phyloP scores from a whole-genome alignment of 2,329 filamentous ascomycete species.

The Xylariaceae sp. region DNA sequence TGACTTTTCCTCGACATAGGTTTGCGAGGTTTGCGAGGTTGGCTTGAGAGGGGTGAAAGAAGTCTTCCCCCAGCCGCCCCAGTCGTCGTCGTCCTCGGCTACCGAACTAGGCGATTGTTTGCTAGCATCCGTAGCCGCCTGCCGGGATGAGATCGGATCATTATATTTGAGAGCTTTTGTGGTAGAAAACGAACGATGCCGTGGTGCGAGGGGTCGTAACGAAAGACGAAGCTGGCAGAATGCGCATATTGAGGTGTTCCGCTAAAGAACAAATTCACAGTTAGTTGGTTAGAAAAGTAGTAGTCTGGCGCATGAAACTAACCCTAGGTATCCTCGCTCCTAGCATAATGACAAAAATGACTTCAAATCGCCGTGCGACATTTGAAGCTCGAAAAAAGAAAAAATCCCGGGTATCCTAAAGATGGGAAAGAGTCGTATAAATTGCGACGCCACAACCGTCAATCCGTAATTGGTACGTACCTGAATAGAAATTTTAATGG shows the following conservation, averaged over 20 bases:
- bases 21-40: too few relatives aligned
- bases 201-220: slow-evolving; percentile 16
- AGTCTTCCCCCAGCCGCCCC: slow-evolving; percentile 19
- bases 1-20: neutral
- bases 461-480: slow-evolving; percentile 3
- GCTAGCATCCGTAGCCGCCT: neutral
- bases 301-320: neutral
- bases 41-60: too few relatives aligned
- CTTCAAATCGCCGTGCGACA: slow-evolving; percentile 23
- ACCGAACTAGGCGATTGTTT: neutral
- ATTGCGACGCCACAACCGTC: slow-evolving; percentile 7
- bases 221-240: slow-evolving; percentile 35
- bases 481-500: slow-evolving; percentile 15
- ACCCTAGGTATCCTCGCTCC: slow-evolving; percentile 36
- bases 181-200: slow-evolving; percentile 22
- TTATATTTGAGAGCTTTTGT: slow-evolving; percentile 15
- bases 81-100: slow-evolving; percentile 12
- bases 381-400: slow-evolving; percentile 23
- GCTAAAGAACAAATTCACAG: slow-evolving; percentile 19
- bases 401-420: neutral
- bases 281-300: slow-evolving; percentile 9
- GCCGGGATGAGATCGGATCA: neutral
- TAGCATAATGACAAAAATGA: slow-evolving; percentile 33
- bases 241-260: slow-evolving; percentile 36
- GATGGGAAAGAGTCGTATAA: slow-evolving; percentile 5